Conservation (phyloP, 768 basidiomycete genomes). For the Mrakia hoshinonis region DNA sequence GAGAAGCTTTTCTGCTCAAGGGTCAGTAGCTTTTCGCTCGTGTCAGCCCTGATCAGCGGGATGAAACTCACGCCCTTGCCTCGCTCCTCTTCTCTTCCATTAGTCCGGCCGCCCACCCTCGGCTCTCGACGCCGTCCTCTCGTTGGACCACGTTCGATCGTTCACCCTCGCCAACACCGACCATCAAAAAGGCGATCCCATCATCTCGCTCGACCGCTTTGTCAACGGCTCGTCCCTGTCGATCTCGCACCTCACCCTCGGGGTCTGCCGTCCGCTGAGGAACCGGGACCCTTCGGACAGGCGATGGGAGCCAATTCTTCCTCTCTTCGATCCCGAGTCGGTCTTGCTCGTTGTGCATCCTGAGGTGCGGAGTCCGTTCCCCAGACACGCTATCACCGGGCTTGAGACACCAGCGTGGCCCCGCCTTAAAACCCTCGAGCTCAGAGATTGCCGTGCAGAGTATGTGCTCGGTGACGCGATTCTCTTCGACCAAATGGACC, state of each 20-base stretch:
- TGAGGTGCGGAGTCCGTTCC: not conserved
- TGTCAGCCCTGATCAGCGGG: not conserved
- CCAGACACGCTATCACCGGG: not conserved
- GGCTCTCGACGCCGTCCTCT: no score
- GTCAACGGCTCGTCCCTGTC: not conserved
- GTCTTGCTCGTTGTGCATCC: not conserved
- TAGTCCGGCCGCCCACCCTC: no score
- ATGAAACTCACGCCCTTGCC: not conserved
- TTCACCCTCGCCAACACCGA: no score
- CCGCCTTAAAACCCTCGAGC: no score
- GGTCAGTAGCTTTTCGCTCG: not conserved
- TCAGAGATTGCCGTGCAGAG: no score
- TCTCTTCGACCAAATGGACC: no score
- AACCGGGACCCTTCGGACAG: rapidly evolving
- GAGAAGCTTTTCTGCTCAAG: not conserved
- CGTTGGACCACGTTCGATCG: no score
- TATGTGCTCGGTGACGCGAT: no score
- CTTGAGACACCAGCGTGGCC: not conserved
- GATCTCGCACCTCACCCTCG: not conserved
- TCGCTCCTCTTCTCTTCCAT: not conserved
- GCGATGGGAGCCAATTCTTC: not conserved
- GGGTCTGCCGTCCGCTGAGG: not conserved
- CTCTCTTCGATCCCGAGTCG: not conserved
- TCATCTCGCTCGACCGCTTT: no score
- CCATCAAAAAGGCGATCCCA: no score